phyloP scores from a whole-genome alignment of 305 asterid species.

The Nicotiana rustica region DNA sequence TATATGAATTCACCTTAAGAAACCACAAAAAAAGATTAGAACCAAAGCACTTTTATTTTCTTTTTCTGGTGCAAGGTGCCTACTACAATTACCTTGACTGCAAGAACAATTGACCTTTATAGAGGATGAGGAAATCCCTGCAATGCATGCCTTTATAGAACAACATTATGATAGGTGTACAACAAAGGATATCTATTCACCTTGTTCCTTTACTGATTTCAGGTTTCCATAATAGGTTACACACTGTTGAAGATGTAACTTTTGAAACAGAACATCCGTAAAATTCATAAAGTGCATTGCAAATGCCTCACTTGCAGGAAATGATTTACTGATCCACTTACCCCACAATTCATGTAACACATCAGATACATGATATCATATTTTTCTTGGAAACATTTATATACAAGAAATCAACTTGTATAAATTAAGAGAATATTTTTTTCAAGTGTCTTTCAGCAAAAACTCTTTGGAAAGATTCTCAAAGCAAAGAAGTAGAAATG shows the following conservation, averaged over 20 bases:
- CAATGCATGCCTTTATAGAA: conserved; percentile 52
- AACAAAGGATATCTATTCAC: not conserved
- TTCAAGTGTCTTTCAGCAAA: not conserved
- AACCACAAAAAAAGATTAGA: too few relatives aligned
- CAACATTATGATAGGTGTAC: not conserved
- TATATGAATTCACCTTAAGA: too few relatives aligned
- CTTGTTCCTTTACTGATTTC: not conserved
- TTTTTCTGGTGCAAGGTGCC: too few relatives aligned
- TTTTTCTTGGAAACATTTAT: not conserved
- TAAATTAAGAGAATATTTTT: not conserved
- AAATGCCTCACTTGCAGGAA: not conserved
- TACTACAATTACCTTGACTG: conserved; percentile 26
- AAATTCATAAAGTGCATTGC: not conserved
- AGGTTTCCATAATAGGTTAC: not conserved
- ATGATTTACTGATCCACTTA: not conserved
- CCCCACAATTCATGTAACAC: not conserved
- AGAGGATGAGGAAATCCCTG: conserved; percentile 67
- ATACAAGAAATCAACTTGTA: not conserved
- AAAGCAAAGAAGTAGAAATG: not conserved
- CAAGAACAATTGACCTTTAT: conserved; percentile 71
- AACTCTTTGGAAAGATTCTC: not conserved
- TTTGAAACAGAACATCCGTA: not conserved
- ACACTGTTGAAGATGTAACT: not conserved
- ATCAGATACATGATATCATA: not conserved
- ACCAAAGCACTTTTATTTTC: too few relatives aligned